These are phyloP conservation scores for Neoboletus subvelutipes DNA, from an alignment of 768 basidiomycete species.

Conservation along the genomic window DNA sequence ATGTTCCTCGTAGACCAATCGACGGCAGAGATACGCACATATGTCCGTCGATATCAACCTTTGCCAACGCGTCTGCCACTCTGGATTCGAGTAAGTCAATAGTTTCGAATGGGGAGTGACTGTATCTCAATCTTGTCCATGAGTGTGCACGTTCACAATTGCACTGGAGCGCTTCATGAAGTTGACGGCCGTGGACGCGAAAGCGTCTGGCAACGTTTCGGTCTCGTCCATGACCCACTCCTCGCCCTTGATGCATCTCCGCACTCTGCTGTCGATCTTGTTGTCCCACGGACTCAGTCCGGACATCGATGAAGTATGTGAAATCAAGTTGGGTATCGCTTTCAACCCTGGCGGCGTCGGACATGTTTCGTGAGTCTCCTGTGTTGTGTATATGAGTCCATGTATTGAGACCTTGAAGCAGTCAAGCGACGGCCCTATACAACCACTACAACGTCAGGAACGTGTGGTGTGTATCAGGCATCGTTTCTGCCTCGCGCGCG, in stretches of 20 bases:
- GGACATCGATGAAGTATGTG: slow-evolving; percentile 70
- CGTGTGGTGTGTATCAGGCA: slow-evolving; percentile 72
- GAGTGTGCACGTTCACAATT: slow-evolving; percentile 51
- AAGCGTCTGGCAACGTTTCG: slow-evolving; percentile 48
- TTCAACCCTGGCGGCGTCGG: slow-evolving; percentile 44
- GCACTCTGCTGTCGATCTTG: slow-evolving; percentile 58
- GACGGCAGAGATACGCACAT: slow-evolving; percentile 28
- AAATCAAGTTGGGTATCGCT: slow-evolving; percentile 50
- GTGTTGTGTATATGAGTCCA: neutral
- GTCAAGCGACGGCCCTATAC: slow-evolving; percentile 44
- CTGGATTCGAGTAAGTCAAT: slow-evolving; percentile 26
- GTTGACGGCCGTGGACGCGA: slow-evolving; percentile 48
- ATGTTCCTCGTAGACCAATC: slow-evolving; percentile 20
- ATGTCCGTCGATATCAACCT: slow-evolving; percentile 25
- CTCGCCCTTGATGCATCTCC: slow-evolving; percentile 53
- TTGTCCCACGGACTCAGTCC: slow-evolving; percentile 69
- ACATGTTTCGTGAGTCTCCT: slow-evolving; percentile 44
- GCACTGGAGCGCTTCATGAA: slow-evolving; percentile 53
- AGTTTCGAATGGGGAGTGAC: slow-evolving; percentile 12
- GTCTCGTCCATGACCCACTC: slow-evolving; percentile 36
- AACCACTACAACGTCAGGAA: slow-evolving; percentile 36
- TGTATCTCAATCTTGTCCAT: slow-evolving; percentile 19
- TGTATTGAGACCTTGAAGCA: slow-evolving; percentile 9
- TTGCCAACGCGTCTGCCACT: slow-evolving; percentile 18
- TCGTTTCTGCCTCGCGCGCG: slow-evolving; percentile 67